A percentile compares a stretch with the other conserved stretches of the same genome.
Evolutionary conservation across 371 early-diverging fungal genomes (phyloP).

Genomic region (Mucor indicus): DNA sequence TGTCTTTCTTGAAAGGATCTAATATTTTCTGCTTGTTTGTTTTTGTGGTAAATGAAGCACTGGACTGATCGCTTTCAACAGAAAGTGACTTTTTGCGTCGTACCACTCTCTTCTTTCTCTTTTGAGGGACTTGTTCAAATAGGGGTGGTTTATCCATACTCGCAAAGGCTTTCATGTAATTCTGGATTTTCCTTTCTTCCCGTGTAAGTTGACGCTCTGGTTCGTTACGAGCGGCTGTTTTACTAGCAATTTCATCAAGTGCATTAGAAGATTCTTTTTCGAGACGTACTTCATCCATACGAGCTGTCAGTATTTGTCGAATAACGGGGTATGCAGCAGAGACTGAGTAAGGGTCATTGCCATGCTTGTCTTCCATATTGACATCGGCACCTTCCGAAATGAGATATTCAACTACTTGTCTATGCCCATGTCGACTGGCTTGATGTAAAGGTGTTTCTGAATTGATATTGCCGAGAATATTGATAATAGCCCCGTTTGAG

Average conservation of each 20-base stretch:
- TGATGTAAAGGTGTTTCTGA: constrained; percentile 77
- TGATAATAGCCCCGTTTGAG: constrained; percentile 69
- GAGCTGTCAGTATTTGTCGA: constrained; percentile 35
- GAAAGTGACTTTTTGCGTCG: constrained; percentile 46
- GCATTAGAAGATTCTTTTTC: constrained; percentile 31
- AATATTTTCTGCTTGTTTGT: constrained; percentile 9
- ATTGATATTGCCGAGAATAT: constrained; percentile 45
- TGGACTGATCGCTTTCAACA: constrained; percentile 41
- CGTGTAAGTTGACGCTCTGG: constrained; percentile 43
- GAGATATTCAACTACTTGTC: constrained; percentile 55
- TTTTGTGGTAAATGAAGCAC: constrained; percentile 22
- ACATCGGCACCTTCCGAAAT: constrained; percentile 68
- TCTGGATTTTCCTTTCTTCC: constrained; percentile 72
- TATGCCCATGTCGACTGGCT: constrained; percentile 61
- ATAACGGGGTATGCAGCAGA: constrained; percentile 33
- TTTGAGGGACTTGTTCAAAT: neutral
- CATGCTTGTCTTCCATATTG: constrained; percentile 45
- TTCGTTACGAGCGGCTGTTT: constrained; percentile 28
- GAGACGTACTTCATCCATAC: constrained; percentile 43
- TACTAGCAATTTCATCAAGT: constrained; percentile 30
- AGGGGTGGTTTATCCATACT: constrained; percentile 6
- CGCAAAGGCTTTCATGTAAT: constrained; percentile 38
- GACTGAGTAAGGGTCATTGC: constrained; percentile 58
- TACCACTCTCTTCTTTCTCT: constrained; percentile 32
- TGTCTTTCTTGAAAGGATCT: constrained; percentile 47